Evolutionary conservation across 2,329 filamentous ascomycete genomes (phyloP).

Genomic region (Apiospora arundinis): DNA sequence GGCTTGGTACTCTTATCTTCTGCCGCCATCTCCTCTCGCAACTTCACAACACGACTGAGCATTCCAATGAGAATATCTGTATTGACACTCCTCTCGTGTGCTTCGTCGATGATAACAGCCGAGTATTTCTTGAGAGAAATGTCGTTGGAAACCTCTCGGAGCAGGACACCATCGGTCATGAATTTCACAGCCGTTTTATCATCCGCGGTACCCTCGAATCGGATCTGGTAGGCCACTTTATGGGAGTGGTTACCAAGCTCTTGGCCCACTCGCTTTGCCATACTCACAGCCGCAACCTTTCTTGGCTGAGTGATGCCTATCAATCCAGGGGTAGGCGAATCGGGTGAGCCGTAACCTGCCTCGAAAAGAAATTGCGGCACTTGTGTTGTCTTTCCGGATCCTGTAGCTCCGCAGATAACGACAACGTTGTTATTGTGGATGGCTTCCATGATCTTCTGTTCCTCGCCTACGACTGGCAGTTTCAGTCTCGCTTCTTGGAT

Average conservation of each 20-base stretch:
- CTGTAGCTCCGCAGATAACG: slow-evolving; percentile 92
- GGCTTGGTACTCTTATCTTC: slow-evolving; percentile 77
- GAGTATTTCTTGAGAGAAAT: slow-evolving; percentile 90
- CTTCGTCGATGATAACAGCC: slow-evolving; percentile 92
- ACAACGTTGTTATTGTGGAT: slow-evolving; percentile 91
- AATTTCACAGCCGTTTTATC: slow-evolving; percentile 92
- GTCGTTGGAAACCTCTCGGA: slow-evolving; percentile 90
- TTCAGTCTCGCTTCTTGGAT: slow-evolving; percentile 81
- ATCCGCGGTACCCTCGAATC: slow-evolving; percentile 86
- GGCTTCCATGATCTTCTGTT: slow-evolving; percentile 97
- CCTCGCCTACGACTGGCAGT: slow-evolving; percentile 90
- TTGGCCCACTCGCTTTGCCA: slow-evolving; percentile 88
- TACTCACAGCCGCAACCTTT: slow-evolving; percentile 93
- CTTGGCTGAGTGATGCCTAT: slow-evolving; percentile 95
- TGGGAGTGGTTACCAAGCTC: slow-evolving; percentile 82
- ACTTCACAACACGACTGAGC: slow-evolving; percentile 88
- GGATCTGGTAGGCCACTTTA: slow-evolving; percentile 89
- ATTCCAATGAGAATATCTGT: slow-evolving; percentile 98
- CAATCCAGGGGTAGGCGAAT: slow-evolving; percentile 84
- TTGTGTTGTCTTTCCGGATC: slow-evolving; percentile 97
- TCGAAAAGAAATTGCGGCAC: slow-evolving; percentile 96
- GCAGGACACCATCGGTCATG: slow-evolving; percentile 96
- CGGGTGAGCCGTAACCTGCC: slow-evolving; percentile 82
- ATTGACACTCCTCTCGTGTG: slow-evolving; percentile 95
- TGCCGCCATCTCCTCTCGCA: slow-evolving; percentile 75